These are phyloP conservation scores for Brassica carinata DNA, from an alignment of 345 rosid genomes.

Conservation along the genomic window DNA sequence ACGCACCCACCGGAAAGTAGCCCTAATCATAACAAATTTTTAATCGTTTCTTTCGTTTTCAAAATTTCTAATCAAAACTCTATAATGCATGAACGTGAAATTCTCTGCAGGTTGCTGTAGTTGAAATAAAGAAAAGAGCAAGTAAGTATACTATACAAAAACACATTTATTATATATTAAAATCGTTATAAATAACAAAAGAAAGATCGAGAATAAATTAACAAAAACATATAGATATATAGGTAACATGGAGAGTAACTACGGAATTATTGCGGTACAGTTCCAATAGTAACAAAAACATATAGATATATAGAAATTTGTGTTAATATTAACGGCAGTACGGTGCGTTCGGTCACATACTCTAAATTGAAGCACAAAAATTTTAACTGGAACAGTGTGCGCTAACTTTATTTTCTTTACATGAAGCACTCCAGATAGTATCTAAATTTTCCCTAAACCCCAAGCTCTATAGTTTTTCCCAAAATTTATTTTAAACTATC, in stretches of 20 bases:
- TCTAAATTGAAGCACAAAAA: not conserved
- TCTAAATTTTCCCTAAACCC: not conserved
- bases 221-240: no score
- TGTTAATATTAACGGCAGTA: no score
- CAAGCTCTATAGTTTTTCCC: not conserved
- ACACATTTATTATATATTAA: not conserved
- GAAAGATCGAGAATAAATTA: not conserved
- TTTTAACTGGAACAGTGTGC: not conserved
- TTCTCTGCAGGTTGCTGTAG: constrained; percentile 1
- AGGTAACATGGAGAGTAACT: no score
- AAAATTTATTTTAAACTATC: not conserved
- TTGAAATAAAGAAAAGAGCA: constrained; percentile 15
- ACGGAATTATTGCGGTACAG: no score
- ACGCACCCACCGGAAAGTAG: constrained; percentile 31
- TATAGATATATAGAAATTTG: no score
- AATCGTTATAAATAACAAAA: not conserved
- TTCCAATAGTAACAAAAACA: no score
- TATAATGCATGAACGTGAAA: constrained; percentile 21
- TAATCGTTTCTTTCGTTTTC: constrained; percentile 3
- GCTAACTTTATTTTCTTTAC: not conserved
- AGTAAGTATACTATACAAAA: not conserved
- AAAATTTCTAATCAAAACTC: constrained; percentile 12
- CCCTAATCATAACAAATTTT: not conserved
- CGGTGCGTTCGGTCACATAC: no score
- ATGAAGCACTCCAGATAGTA: constrained; percentile 10